These are phyloP conservation scores for Botryotinia calthae DNA, from an alignment of 2,329 filamentous ascomycete genomes.

Conservation along the genomic window DNA sequence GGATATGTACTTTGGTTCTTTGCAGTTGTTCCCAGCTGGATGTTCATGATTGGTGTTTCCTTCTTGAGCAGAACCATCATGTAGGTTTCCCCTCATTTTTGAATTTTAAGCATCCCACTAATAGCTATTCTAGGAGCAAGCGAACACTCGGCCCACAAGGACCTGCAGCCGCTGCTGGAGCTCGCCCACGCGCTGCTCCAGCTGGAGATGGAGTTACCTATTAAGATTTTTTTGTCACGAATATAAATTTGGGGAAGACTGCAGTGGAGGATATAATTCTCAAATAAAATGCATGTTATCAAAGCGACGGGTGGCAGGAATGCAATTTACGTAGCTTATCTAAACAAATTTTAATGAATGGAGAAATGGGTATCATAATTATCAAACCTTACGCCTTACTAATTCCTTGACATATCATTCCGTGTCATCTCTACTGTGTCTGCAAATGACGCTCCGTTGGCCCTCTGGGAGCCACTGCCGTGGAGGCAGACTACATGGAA, in stretches of 20 bases:
- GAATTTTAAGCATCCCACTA: conserved; percentile 18
- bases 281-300: background rate
- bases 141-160: conserved; percentile 22
- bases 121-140: conserved; percentile 24
- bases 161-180: conserved; percentile 25
- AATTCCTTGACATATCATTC: background rate
- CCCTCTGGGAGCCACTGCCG: background rate
- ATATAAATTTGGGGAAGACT: background rate
- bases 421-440: background rate
- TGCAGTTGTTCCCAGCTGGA: conserved; percentile 68
- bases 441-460: background rate
- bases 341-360: conserved; percentile 6
- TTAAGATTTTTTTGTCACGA: conserved; percentile 14
- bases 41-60: conserved; percentile 73
- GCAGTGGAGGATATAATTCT: background rate
- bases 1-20: conserved; percentile 68
- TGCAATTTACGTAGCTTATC: conserved; percentile 7
- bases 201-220: conserved; percentile 28
- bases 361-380: conserved; percentile 30
- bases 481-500: background rate
- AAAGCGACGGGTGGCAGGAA: background rate
- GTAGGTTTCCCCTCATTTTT: conserved; percentile 50
- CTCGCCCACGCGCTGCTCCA: conserved; percentile 32
- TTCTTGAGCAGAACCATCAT: conserved; percentile 73
- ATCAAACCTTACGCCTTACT: conserved; percentile 20